These are phyloP conservation scores for Diatrype stigma DNA, from an alignment of 2,329 filamentous ascomycete species.

Conservation along the genomic window DNA sequence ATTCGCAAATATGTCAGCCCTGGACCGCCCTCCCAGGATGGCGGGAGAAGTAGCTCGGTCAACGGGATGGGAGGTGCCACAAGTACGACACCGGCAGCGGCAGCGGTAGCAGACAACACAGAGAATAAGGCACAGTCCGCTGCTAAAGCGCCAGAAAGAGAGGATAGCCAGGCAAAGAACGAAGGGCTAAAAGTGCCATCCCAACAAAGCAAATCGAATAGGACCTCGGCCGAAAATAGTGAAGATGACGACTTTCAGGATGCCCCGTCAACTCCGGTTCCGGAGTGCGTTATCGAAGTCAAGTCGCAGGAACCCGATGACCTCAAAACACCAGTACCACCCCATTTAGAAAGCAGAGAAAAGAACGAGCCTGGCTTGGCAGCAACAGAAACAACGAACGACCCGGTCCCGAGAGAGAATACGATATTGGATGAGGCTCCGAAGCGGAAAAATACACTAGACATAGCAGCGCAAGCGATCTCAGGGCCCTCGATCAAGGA, in stretches of 20 bases:
- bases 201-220: conserved; percentile 12
- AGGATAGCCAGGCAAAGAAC: conserved; percentile 4
- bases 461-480: conserved; percentile 22
- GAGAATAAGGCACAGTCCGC: conserved; percentile 5
- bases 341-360: conserved; percentile 10
- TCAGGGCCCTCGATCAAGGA: conserved; percentile 27
- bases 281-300: conserved; percentile 7
- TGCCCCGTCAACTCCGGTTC: conserved; percentile 26
- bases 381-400: conserved; percentile 5
- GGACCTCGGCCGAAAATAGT: conserved; percentile 27
- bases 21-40: conserved; percentile 7
- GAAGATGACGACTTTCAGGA: conserved; percentile 38
- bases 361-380: conserved; percentile 1
- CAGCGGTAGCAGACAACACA: conserved; percentile 6
- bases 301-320: conserved; percentile 14
- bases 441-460: conserved; percentile 13
- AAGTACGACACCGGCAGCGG: conserved; percentile 1
- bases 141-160: conserved; percentile 1
- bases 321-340: conserved; percentile 19
- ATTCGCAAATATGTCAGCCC: conserved; percentile 46
- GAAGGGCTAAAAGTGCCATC: conserved; percentile 12
- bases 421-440: conserved; percentile 4
- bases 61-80: conserved; percentile 5
- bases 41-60: conserved; percentile 3
- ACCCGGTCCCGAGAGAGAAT: conserved; percentile 5